Evolutionary conservation across 2,329 filamentous ascomycete genomes (phyloP), one percentile per base, ranked within the genome.

Genomic region (Ophiostoma angusticollis): DNA sequence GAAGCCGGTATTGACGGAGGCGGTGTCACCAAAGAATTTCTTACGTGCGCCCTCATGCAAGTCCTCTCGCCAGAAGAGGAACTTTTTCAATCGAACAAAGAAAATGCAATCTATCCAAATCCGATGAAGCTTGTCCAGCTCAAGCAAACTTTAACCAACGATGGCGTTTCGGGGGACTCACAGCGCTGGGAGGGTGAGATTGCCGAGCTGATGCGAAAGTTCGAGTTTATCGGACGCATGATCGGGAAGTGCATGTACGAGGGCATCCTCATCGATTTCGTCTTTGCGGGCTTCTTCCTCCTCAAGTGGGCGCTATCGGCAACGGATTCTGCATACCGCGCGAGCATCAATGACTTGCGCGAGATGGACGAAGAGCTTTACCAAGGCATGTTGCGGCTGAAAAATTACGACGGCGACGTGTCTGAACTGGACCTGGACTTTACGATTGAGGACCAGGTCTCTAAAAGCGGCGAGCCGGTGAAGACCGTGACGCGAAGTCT

Each of bases 241-340:
- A 79, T 98, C 19, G 91, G 91, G 9, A 98, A 98, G 57, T 98
- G 91, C 59, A 67, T 98, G 52, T 98, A 98, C 54, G 91, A 98
- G 61, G 87, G 87, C 1, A 96, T 98, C 31, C 69, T 98, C 3
- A 79, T 96, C 33, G 87, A 98, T 58, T 79, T 95, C 43, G 77
- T 77, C 36, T 98, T 98, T 63, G 87, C 89, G 1, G 80, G 84
- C 0, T 98, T 98, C 63, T 98, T 98, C 61, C 71, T 98, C 6
- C 72, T 94, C 43, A 95, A 96, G 56, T 98, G 91, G 91, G 77
- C 86, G 3, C 70, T 89, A 38, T 78, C 80, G 77, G 55, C 54
- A 13, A 54, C 54, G 1, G 51, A 57, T 37, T 72, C 74, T 9
- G 72, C 75, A 9, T 94, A 93, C 61, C 81, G 86, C 37, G 82